Percentiles rank a stretch among this genome's conserved stretches.
phyloP scores from a whole-genome alignment of 1,284 basidiomycete species.

The Mycena sp. region DNA sequence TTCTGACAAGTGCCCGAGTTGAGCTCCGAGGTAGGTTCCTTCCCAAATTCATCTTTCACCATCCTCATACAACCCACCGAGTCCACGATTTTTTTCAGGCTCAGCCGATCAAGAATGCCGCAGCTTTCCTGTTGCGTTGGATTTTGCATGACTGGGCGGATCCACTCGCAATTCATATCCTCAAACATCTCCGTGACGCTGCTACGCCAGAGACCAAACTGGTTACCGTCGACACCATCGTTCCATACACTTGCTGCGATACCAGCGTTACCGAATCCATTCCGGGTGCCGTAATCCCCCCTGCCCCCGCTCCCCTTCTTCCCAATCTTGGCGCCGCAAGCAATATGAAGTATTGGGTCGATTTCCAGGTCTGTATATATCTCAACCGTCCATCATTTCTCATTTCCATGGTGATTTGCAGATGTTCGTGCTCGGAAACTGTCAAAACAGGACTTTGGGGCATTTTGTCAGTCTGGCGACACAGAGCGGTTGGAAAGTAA shows the following conservation, averaged over 20 bases:
- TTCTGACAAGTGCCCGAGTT: conserved; percentile 20
- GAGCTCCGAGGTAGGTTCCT: conserved; percentile 31
- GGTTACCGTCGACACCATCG: conserved; percentile 40
- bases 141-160: conserved; percentile 50
- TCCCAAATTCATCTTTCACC: not conserved
- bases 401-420: not conserved
- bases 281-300: conserved; percentile 17
- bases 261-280: conserved; percentile 2
- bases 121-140: conserved; percentile 42
- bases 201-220: conserved; percentile 39
- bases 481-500: conserved; percentile 25
- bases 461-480: conserved; percentile 14
- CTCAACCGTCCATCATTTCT: not conserved
- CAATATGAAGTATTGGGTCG: conserved; percentile 32
- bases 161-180: conserved; percentile 33
- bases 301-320: conserved; percentile 33
- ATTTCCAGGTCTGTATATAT: conserved; percentile 35
- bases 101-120: conserved; percentile 40
- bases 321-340: conserved; percentile 35
- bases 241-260: conserved; percentile 14
- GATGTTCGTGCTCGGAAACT: conserved; percentile 23
- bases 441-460: conserved; percentile 21
- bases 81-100: conserved; percentile 46
- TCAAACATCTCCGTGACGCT: conserved; percentile 39
- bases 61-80: conserved; percentile 12